A percentile compares a stretch with the other conserved stretches of the same genome.
phyloP scores from a whole-genome alignment of 352 stramenopile species.

The Globisporangium takayamanum region DNA sequence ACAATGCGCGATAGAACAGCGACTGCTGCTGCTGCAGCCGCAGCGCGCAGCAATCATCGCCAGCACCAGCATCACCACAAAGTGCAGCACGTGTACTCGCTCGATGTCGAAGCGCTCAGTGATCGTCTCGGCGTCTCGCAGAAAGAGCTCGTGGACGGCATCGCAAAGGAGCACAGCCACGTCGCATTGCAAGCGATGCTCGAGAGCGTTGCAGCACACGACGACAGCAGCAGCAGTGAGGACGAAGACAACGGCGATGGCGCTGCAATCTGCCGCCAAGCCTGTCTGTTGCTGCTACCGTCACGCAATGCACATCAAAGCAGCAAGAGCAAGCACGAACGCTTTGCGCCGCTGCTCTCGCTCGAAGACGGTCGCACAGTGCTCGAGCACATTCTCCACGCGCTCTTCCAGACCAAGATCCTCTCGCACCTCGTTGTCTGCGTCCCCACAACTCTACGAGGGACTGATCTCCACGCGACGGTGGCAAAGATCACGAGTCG shows the following conservation, averaged over 20 bases:
- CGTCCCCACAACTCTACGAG: not conserved
- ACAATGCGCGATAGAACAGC: not conserved
- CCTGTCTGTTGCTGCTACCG: slow-evolving; percentile 15
- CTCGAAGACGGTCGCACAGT: slow-evolving; percentile 2
- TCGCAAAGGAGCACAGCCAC: slow-evolving; percentile 13
- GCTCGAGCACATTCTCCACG: slow-evolving; percentile 13
- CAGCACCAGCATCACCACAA: not conserved
- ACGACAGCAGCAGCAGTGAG: not conserved
- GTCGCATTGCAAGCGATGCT: slow-evolving; percentile 16
- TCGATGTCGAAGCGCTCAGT: slow-evolving; percentile 18
- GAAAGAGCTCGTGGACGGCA: slow-evolving; percentile 18
- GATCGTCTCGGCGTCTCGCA: slow-evolving; percentile 20
- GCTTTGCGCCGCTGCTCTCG: not conserved
- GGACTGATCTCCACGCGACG: not conserved
- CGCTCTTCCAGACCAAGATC: slow-evolving; percentile 13
- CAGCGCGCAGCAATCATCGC: not conserved
- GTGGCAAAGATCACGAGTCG: slow-evolving; percentile 1
- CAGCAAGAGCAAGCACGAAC: not conserved
- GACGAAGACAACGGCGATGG: too few relatives aligned
- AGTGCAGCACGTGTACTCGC: slow-evolving; percentile 20
- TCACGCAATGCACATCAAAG: not conserved
- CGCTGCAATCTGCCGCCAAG: slow-evolving; percentile 10
- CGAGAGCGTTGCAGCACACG: not conserved
- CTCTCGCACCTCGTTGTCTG: slow-evolving; percentile 18
- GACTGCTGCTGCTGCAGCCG: too few relatives aligned